phyloP scores from a whole-genome alignment of 2,329 filamentous ascomycete genomes.

The Trichoderma arundinaceum region DNA sequence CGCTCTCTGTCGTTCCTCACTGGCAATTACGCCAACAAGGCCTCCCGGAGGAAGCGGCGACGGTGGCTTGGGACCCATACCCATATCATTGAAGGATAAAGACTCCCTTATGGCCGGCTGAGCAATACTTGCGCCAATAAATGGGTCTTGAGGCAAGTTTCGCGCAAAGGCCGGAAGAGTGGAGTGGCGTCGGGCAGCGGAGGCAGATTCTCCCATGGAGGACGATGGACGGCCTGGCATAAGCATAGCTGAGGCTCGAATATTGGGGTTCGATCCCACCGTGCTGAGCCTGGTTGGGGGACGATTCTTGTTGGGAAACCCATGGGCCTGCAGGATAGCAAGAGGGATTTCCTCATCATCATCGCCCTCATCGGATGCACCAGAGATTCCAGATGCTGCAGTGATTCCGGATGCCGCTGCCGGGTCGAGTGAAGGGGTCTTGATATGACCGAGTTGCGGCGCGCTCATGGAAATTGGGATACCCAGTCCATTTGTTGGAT shows the following conservation, averaged over 20 bases:
- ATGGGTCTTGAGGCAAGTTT: constrained; percentile 82
- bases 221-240: constrained; percentile 62
- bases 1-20: constrained; percentile 78
- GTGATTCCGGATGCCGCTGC: constrained; percentile 39
- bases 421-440: constrained; percentile 46
- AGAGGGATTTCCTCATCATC: constrained; percentile 90
- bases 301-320: constrained; percentile 79
- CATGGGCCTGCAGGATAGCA: constrained; percentile 85
- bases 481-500: constrained; percentile 57
- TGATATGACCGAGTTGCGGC: constrained; percentile 58
- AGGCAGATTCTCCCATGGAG: constrained; percentile 55
- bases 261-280: constrained; percentile 73
- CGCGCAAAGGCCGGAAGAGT: constrained; percentile 81
- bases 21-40: constrained; percentile 85
- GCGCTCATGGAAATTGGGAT: constrained; percentile 66
- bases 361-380: constrained; percentile 72
- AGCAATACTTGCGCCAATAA: constrained; percentile 78
- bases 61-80: constrained; percentile 47
- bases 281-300: constrained; percentile 71
- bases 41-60: constrained; percentile 69
- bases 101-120: constrained; percentile 76
- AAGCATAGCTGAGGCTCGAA: constrained; percentile 61
- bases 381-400: constrained; percentile 35
- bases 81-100: constrained; percentile 69
- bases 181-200: constrained; percentile 42